Conservation (phyloP, 2,329 filamentous ascomycete species). For the Septoria petroselini region DNA sequence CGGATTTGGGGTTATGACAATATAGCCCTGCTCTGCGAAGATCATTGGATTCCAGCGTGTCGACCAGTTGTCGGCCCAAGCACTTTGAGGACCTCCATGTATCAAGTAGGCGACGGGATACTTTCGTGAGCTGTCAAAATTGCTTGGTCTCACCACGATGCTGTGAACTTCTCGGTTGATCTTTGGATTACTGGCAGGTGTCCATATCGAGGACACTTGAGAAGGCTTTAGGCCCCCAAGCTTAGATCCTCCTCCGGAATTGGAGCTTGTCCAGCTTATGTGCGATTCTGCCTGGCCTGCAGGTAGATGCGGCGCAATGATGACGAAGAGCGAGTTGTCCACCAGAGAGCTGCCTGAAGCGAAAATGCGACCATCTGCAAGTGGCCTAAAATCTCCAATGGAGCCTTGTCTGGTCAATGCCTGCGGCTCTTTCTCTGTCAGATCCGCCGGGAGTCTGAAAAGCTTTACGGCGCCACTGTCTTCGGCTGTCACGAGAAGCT, state of each 20-base stretch:
- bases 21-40: conserved; percentile 37
- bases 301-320: conserved; percentile 55
- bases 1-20: conserved; percentile 32
- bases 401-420: conserved; percentile 57
- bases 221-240: conserved; percentile 60
- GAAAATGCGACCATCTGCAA: conserved; percentile 57
- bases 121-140: conserved; percentile 30
- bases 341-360: conserved; percentile 65
- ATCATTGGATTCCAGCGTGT: conserved; percentile 36
- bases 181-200: conserved; percentile 55
- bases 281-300: conserved; percentile 25
- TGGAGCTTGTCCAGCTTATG: conserved; percentile 47
- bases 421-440: conserved; percentile 28
- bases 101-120: conserved; percentile 37
- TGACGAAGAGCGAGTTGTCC: conserved; percentile 68
- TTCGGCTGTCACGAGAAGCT: conserved; percentile 72
- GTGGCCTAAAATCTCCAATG: conserved; percentile 52
- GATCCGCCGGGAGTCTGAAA: conserved; percentile 41
- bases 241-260: conserved; percentile 61
- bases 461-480: conserved; percentile 61
- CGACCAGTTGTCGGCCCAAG: conserved; percentile 34
- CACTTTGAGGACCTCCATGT: conserved; percentile 35
- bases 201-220: conserved; percentile 69
- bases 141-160: conserved; percentile 42
- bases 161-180: conserved; percentile 60